These are phyloP conservation scores for Silene noctiflora DNA, from an alignment of 179 eudicot genomes.

Conservation along the genomic window DNA sequence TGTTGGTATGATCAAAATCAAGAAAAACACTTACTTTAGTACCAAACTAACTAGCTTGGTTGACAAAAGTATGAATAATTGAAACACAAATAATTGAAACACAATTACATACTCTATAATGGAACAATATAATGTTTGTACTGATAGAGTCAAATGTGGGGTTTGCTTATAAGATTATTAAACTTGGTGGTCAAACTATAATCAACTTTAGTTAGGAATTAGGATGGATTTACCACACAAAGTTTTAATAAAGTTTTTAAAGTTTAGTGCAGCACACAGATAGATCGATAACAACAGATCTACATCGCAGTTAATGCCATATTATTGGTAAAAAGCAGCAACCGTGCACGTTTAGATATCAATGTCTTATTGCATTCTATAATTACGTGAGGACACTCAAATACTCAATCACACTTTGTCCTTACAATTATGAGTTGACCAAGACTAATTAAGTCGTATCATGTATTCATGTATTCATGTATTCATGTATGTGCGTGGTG, in stretches of 20 bases:
- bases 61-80: neutral
- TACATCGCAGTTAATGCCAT: neutral
- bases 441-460: neutral
- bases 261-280: too few species aligned
- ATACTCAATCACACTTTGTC: neutral
- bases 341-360: neutral
- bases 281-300: neutral
- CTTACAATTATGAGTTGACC: neutral
- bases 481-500: too few species aligned
- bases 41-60: constrained; percentile 13
- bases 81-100: neutral
- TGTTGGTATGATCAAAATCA: constrained; percentile 2
- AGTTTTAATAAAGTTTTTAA: neutral
- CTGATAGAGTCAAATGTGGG: constrained; percentile 8
- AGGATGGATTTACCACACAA: neutral
- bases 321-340: constrained; percentile 15
- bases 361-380: neutral
- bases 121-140: neutral
- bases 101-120: neutral
- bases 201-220: neutral
- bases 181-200: neutral
- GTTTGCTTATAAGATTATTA: constrained; percentile 2
- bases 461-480: too few species aligned
- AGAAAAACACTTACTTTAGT: neutral
- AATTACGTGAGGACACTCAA: neutral